phyloP scores from a whole-genome alignment of 2,329 filamentous ascomycete species.

The Bipolaris zeicola region DNA sequence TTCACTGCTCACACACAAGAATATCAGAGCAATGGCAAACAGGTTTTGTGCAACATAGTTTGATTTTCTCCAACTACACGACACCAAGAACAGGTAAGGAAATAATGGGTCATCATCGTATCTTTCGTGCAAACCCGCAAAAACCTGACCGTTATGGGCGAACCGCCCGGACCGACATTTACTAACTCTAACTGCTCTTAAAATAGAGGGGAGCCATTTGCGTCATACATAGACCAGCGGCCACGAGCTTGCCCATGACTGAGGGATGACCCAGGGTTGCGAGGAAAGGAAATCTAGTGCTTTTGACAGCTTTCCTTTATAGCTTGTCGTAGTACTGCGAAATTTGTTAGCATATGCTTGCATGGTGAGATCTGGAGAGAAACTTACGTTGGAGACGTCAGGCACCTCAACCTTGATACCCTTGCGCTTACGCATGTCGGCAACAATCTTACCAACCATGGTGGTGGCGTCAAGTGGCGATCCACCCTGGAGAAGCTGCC shows the following conservation, averaged over 20 bases:
- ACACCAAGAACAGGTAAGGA: conserved; percentile 44
- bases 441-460: conserved; percentile 83
- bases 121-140: conserved; percentile 40
- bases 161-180: conserved; percentile 47
- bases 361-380: neutral
- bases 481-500: conserved; percentile 94
- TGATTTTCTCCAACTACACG: conserved; percentile 42
- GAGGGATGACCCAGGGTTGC: conserved; percentile 41
- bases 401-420: conserved; percentile 97
- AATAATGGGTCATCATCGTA: conserved; percentile 45
- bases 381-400: conserved; percentile 91
- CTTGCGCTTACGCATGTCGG: conserved; percentile 97
- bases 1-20: conserved; percentile 5
- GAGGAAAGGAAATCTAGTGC: conserved; percentile 52
- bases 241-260: conserved; percentile 44
- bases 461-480: conserved; percentile 82
- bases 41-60: conserved; percentile 36
- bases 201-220: conserved; percentile 34
- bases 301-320: conserved; percentile 63
- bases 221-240: conserved; percentile 43
- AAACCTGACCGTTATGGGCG: conserved; percentile 39
- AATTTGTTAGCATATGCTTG: conserved; percentile 47
- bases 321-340: conserved; percentile 97
- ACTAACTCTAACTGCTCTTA: conserved; percentile 39
- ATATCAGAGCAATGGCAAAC: neutral